phyloP scores from a whole-genome alignment of 164 flowering plant genomes.

The Dillenia suffruticosa region DNA sequence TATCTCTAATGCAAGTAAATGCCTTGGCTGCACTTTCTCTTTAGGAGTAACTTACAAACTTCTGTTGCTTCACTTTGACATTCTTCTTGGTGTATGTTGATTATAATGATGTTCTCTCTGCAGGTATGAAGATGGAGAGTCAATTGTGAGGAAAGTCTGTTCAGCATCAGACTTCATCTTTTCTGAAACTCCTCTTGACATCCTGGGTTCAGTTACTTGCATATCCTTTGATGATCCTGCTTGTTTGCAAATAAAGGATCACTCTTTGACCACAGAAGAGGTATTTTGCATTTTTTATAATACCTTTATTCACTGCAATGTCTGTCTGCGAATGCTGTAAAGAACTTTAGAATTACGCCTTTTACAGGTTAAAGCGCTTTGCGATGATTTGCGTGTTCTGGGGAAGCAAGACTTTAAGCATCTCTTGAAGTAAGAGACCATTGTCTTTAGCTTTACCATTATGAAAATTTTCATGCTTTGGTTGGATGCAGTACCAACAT shows the following conservation, averaged over 20 bases:
- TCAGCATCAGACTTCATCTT: conserved; percentile 76
- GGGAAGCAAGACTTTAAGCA: conserved; percentile 95
- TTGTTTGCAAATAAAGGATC: conserved; percentile 57
- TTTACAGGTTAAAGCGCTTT: conserved; percentile 64
- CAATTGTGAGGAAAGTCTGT: conserved; percentile 59
- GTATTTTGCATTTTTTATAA: conserved; percentile 32
- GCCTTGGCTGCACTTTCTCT: too few relatives aligned
- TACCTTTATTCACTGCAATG: not conserved
- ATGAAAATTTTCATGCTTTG: too few relatives aligned
- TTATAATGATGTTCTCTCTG: not conserved
- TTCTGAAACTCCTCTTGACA: conserved; percentile 75
- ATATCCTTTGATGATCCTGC: conserved; percentile 71
- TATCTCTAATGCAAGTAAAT: too few relatives aligned
- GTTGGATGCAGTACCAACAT: too few relatives aligned
- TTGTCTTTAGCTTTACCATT: not conserved
- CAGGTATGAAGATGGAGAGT: conserved; percentile 80
- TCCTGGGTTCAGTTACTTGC: conserved; percentile 82
- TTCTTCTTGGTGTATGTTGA: too few relatives aligned
- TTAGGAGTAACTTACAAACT: too few relatives aligned
- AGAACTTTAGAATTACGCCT: not conserved
- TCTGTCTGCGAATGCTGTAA: not conserved
- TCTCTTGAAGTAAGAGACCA: conserved; percentile 68
- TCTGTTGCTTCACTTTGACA: too few relatives aligned
- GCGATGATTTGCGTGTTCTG: conserved; percentile 84
- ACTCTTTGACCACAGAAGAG: conserved; percentile 80